These are phyloP conservation scores for Dactylis glomerata DNA, from an alignment of 176 grass and related monocot species.

Conservation along the genomic window DNA sequence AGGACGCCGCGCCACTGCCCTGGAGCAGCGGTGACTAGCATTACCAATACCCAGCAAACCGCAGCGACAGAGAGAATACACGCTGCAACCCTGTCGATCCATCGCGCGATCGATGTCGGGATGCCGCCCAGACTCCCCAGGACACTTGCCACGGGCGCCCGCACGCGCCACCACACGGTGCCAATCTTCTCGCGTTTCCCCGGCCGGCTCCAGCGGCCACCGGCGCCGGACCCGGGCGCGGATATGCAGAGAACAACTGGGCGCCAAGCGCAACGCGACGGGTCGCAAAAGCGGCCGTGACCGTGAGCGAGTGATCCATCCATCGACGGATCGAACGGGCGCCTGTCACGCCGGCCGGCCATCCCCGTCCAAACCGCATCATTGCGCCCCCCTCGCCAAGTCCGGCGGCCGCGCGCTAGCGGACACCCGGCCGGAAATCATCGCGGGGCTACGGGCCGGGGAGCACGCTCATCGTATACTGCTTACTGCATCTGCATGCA, in stretches of 20 bases:
- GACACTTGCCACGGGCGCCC: background rate
- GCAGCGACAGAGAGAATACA: background rate
- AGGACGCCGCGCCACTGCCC: background rate
- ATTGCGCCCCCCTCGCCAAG: too few relatives aligned
- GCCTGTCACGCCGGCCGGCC: background rate
- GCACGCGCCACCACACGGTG: too few relatives aligned
- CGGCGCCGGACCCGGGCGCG: background rate
- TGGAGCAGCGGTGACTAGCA: too few relatives aligned
- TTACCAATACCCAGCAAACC: background rate
- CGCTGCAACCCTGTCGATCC: background rate
- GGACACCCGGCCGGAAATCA: background rate
- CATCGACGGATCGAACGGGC: background rate
- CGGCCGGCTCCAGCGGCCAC: background rate
- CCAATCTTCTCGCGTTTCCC: background rate
- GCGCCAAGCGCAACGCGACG: constrained; percentile 56
- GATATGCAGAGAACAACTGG: constrained; percentile 32
- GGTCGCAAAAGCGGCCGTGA: constrained; percentile 28
- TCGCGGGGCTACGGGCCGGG: background rate
- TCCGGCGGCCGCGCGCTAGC: background rate
- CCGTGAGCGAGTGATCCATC: background rate
- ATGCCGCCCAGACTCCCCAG: background rate
- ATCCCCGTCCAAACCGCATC: too few relatives aligned
- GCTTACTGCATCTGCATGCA: background rate
- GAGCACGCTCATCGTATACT: background rate
- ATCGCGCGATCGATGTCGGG: background rate